Evolutionary conservation across 306 rosid genomes (phyloP).

Genomic region (Vigna reflexopilosa): DNA sequence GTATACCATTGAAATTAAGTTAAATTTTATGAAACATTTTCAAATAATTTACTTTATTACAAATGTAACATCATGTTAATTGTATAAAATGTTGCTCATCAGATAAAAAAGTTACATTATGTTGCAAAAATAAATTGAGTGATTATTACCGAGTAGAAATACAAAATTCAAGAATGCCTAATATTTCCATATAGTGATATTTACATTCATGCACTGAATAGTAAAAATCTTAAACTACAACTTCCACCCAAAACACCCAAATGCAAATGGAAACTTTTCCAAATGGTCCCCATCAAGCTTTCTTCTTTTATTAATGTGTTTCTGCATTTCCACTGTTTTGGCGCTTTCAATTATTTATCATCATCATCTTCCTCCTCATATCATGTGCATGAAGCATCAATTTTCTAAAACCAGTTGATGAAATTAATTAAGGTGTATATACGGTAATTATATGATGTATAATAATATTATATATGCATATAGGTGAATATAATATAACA

Average conservation of each 20-base stretch:
- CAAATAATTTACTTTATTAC: too few relatives aligned
- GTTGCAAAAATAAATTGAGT: too few relatives aligned
- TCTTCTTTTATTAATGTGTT: conserved; percentile 49
- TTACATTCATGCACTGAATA: background rate
- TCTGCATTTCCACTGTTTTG: conserved; percentile 47
- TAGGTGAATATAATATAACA: background rate
- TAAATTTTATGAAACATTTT: too few relatives aligned
- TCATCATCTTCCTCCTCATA: background rate
- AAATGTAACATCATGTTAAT: too few relatives aligned
- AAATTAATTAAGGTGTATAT: too few relatives aligned
- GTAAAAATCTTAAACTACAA: background rate
- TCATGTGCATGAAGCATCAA: background rate
- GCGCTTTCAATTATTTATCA: conserved; percentile 20
- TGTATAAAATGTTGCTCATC: too few relatives aligned
- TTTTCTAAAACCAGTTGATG: background rate
- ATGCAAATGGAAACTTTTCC: conserved; percentile 1
- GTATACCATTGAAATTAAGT: too few relatives aligned
- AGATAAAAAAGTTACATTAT: too few relatives aligned
- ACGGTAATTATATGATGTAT: too few relatives aligned
- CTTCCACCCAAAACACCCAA: background rate
- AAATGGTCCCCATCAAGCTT: conserved; percentile 43
- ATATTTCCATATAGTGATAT: background rate
- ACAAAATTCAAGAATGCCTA: background rate
- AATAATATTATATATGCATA: background rate
- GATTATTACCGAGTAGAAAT: background rate